A percentile compares a stretch with the other conserved stretches of the same genome.
These are phyloP conservation scores for Cladorrhinum sp. DNA, from an alignment of 2,329 filamentous ascomycete species.

Conservation along the genomic window DNA sequence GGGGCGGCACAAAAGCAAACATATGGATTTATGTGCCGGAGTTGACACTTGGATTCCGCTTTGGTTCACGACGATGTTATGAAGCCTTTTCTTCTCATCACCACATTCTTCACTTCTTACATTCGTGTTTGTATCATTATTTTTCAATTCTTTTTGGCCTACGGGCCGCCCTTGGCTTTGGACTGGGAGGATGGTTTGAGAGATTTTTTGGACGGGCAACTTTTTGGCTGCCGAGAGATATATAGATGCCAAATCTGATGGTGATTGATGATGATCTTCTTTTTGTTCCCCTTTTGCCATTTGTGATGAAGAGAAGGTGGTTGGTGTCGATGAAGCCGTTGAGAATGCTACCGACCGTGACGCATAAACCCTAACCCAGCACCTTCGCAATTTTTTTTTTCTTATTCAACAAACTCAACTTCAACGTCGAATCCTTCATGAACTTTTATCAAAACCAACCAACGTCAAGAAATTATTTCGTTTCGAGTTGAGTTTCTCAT, in stretches of 20 bases:
- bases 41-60: neutral
- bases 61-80: slow-evolving; percentile 2
- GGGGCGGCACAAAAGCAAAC: neutral
- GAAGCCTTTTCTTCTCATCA: neutral
- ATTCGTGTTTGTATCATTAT: slow-evolving; percentile 10
- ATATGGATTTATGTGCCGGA: neutral
- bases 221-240: neutral
- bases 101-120: slow-evolving; percentile 3
- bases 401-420: neutral
- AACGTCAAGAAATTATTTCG: no score
- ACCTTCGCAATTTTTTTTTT: neutral
- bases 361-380: neutral
- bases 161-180: slow-evolving; percentile 1
- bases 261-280: neutral
- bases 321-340: no score
- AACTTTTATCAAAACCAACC: no score
- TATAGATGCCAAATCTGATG: neutral
- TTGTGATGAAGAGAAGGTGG: neutral
- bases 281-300: neutral
- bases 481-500: no score
- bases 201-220: neutral
- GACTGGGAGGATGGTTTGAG: neutral
- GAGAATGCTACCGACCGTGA: neutral
- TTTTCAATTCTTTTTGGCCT: slow-evolving; percentile 11
- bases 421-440: neutral